Base-by-base conservation (phyloP, 2,329 filamentous ascomycete genomes). In the Nothomitra cinnamomea region DNA sequence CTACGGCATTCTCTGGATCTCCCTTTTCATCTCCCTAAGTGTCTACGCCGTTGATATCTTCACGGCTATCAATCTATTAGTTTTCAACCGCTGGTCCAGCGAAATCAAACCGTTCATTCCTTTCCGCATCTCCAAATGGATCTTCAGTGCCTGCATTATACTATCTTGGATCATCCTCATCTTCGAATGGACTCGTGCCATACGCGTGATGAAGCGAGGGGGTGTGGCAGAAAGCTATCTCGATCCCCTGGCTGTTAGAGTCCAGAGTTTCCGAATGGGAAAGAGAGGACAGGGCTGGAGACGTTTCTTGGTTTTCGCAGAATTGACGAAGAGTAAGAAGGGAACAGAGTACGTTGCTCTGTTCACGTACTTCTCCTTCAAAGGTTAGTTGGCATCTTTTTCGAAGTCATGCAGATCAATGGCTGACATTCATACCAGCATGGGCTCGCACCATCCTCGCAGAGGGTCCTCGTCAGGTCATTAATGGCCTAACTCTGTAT, bases 21-120 rank as follows among this genome's bases (percentile, higher is more conserved):
- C 87, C 60, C 75, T 90, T 45, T 54, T 88, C 52, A 72, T 94
- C 55, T 92, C 87, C 2, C 66, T 90, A 51, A 83, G 86, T 45
- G 88, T 95, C 59, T 95, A 95, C 67, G 81, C 75, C 25, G 85
- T 94, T 64, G 90, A 96, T 69, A 88, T 82, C 57, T 96, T 95
- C 65, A 95, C 89, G 3, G 89, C 89, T 57, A 78, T 95, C 69
- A 94, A 95, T 58, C 74, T 98, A 41, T 77, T 98, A 51, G 85
- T 78, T 54, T 95, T 95, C 70, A 80, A 94, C 69, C 80, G 80
- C 56, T 96, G 89, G 89, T 86, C 87, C 1, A 87, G 85, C 53
- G 76, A 86, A 59, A 84, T 96, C 60, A 70, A 87, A 60, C 88
- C 88, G 1, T 76, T 78, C 41, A 83, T 96, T 58, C 77, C 81